Evolutionary conservation across 1,284 basidiomycete genomes (phyloP), one percentile per base, ranked within the genome.

Genomic region (Moesziomyces globuligerus): DNA sequence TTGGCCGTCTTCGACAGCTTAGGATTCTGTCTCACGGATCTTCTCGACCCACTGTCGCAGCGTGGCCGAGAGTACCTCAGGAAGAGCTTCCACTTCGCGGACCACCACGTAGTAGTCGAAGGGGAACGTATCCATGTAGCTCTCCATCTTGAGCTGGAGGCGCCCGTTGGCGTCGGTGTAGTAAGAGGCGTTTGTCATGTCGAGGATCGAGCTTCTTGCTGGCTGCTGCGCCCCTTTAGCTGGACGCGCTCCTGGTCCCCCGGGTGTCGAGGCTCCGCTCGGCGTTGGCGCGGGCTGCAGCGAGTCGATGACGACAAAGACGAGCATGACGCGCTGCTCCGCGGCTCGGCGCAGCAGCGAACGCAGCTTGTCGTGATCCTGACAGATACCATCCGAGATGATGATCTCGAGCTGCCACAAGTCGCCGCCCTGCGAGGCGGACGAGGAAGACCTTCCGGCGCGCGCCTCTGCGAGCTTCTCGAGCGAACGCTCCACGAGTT

Each of bases 361-460:
- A 32, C 90, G 88, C 45, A 98, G 86, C 72, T 87, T 86, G 43
- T 93, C 91, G 82, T 98, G 94, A 81, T 98, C 93, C 83, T 98
- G 93, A 83, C 94, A 98, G 71, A 98, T 92, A 28, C 96, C 96
- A 81, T 99, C 96, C 18, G 94, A 98, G 70, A 98, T 93, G 86
- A 99, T 96, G 84, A 98, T 94, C 83, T 97, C 89, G 51, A 99
- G 87, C 82, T 99, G 96, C 96, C 96, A 98, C 23, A 98, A 86
- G 71, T 98, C 94, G 2, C 88, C 87, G 6, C 82, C 79, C 11
- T 65, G 57, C 24, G 71, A 66, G 17, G 66, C 66, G 4, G 59
- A 59, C 6, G 66, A 70, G 0, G 69, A 66, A n/a, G 89, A 87
- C 29, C 88, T 87, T 49, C 86, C 86, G 76, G 91, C 90, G 41